Evolutionary conservation across 306 rosid species (phyloP).

Genomic region (Cicer arietinum): DNA sequence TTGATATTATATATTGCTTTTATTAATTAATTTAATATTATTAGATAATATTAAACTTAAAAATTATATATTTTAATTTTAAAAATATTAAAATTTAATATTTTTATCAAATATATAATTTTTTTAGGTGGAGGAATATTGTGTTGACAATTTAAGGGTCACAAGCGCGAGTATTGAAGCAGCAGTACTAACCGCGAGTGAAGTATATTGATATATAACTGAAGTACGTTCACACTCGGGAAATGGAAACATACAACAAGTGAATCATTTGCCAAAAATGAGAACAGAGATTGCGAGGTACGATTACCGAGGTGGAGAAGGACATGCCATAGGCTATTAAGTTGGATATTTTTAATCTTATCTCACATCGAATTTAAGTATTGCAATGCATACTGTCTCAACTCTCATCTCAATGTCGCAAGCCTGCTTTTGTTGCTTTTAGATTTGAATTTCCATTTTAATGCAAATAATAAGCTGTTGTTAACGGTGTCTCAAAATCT

Average conservation of each 20-base stretch:
- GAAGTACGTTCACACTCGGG: neutral
- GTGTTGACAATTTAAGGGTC: neutral
- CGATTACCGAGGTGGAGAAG: neutral
- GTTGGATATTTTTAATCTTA: neutral
- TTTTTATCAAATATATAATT: too few species aligned
- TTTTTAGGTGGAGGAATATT: too few species aligned
- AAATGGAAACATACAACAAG: neutral
- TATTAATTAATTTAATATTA: too few species aligned
- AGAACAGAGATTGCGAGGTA: neutral
- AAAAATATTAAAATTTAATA: too few species aligned
- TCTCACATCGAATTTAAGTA: neutral
- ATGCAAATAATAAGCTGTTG: too few species aligned
- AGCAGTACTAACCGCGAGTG: neutral
- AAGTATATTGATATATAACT: neutral
- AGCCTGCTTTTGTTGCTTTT: neutral
- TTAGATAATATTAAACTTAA: too few species aligned
- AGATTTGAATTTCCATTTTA: too few species aligned
- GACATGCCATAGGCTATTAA: neutral
- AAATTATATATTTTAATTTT: too few species aligned
- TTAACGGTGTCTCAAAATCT: too few species aligned
- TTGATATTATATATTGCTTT: too few species aligned
- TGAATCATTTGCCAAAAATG: neutral
- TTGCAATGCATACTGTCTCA: neutral
- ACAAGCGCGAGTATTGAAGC: neutral
- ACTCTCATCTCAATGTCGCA: neutral